These are phyloP conservation scores for Seminavis robusta DNA, from an alignment of 108 stramenopile species.

Conservation along the genomic window DNA sequence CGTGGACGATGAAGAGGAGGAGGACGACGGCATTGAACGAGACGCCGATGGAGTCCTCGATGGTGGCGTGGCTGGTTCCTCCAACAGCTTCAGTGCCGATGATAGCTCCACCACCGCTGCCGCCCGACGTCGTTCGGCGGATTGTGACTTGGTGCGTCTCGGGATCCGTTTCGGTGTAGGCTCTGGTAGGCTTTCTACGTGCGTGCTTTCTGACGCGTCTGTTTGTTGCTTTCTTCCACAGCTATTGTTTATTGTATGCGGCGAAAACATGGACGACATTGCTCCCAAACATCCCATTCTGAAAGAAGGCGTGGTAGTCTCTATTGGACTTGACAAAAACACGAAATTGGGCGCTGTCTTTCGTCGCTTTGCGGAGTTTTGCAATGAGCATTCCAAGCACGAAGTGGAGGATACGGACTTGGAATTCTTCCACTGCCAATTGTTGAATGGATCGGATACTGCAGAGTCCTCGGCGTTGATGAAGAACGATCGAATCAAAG, in stretches of 20 bases:
- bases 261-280: too few species aligned
- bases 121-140: too few species aligned
- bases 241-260: too few species aligned
- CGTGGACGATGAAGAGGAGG: constrained; percentile 14
- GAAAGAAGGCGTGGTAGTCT: constrained; percentile 53
- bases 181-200: too few species aligned
- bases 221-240: too few species aligned
- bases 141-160: too few species aligned
- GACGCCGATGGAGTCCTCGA: constrained; percentile 15
- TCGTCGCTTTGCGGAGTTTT: constrained; percentile 58
- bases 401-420: constrained; percentile 31
- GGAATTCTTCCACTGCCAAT: constrained; percentile 66
- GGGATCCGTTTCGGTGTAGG: too few species aligned
- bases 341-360: constrained; percentile 63
- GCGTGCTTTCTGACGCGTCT: too few species aligned
- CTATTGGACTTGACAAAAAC: constrained; percentile 71
- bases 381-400: constrained; percentile 47
- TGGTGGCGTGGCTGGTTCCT: constrained; percentile 3
- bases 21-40: constrained; percentile 8
- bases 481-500: constrained; percentile 79
- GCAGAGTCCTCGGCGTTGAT: constrained; percentile 75
- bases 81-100: background rate
- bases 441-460: constrained; percentile 50
- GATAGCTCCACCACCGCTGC: too few species aligned
- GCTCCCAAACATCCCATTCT: constrained; percentile 60